Conservation (phyloP, 441 rosid genomes). For the Bruguiera hainesii region DNA sequence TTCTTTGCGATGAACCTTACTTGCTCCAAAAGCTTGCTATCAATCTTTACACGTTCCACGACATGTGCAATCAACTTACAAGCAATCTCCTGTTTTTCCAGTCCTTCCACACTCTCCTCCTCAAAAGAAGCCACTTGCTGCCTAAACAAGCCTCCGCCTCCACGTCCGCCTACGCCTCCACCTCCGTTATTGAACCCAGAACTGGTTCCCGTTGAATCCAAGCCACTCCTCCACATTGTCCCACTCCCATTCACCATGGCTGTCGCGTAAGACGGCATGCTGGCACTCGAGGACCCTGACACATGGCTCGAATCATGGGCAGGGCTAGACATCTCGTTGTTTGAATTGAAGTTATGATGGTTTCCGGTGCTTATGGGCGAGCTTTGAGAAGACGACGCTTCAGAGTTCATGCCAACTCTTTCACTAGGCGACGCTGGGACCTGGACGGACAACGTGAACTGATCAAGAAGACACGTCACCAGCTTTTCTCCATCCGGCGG, state of each 20-base stretch:
- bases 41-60: conserved; percentile 61
- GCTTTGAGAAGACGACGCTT: conserved; percentile 59
- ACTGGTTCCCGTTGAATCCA: conserved; percentile 40
- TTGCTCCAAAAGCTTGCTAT: conserved; percentile 67
- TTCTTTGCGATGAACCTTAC: conserved; percentile 67
- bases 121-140: conserved; percentile 72
- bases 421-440: conserved; percentile 54
- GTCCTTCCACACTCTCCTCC: conserved; percentile 75
- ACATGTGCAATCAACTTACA: conserved; percentile 76
- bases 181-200: conserved; percentile 53
- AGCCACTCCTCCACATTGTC: conserved; percentile 54
- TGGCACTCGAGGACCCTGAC: conserved; percentile 36
- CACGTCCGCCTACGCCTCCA: conserved; percentile 53
- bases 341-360: conserved; percentile 26
- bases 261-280: conserved; percentile 40
- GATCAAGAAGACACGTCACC: conserved; percentile 62
- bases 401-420: conserved; percentile 41
- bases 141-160: conserved; percentile 46
- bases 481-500: conserved; percentile 64
- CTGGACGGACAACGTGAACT: conserved; percentile 38
- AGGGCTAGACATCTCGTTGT: conserved; percentile 51
- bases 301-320: conserved; percentile 43
- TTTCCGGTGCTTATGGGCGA: conserved; percentile 55
- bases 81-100: conserved; percentile 92
- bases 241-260: conserved; percentile 52